Percentiles rank a stretch among this genome's conserved stretches.
Evolutionary conservation across 2,329 filamentous ascomycete species (phyloP).

Genomic region (Diplodia corticola): DNA sequence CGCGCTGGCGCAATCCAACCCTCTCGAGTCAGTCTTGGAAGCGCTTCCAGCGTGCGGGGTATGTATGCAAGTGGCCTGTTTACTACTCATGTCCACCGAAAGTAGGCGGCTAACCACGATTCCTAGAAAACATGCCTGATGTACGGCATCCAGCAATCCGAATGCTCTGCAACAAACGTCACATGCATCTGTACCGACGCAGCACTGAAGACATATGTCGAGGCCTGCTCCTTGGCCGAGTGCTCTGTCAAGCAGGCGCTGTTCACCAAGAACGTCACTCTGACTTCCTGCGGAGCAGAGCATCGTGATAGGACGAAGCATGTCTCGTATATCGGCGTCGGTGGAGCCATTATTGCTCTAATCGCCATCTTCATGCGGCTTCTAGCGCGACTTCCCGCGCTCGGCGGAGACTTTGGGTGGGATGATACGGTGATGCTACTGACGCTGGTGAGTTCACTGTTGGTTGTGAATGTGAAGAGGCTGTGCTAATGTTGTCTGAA

Average conservation of each 20-base stretch:
- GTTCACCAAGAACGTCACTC: slow-evolving; percentile 46
- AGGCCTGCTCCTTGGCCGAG: neutral
- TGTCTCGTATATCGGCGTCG: slow-evolving; percentile 38
- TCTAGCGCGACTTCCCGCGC: slow-evolving; percentile 36
- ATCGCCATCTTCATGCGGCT: slow-evolving; percentile 40
- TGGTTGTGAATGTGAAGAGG: neutral
- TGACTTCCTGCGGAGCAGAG: slow-evolving; percentile 42
- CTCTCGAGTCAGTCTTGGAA: slow-evolving; percentile 9
- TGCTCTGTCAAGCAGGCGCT: slow-evolving; percentile 18
- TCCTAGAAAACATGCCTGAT: slow-evolving; percentile 7
- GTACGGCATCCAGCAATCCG: neutral
- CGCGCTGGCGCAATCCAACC: neutral
- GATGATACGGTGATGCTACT: slow-evolving; percentile 41
- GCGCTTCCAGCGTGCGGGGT: slow-evolving; percentile 19
- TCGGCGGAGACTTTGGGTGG: slow-evolving; percentile 36
- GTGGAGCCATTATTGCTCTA: slow-evolving; percentile 38
- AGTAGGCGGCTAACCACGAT: neutral
- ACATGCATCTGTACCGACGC: slow-evolving; percentile 22
- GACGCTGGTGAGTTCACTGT: slow-evolving; percentile 16
- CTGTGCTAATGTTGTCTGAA: neutral
- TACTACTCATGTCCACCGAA: neutral
- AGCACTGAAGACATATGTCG: slow-evolving; percentile 3
- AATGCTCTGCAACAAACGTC: slow-evolving; percentile 8
- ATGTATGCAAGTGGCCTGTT: neutral
- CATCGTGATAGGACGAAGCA: slow-evolving; percentile 37